Conservation (phyloP, 306 rosid species). For the Castanopsis chinensis region DNA sequence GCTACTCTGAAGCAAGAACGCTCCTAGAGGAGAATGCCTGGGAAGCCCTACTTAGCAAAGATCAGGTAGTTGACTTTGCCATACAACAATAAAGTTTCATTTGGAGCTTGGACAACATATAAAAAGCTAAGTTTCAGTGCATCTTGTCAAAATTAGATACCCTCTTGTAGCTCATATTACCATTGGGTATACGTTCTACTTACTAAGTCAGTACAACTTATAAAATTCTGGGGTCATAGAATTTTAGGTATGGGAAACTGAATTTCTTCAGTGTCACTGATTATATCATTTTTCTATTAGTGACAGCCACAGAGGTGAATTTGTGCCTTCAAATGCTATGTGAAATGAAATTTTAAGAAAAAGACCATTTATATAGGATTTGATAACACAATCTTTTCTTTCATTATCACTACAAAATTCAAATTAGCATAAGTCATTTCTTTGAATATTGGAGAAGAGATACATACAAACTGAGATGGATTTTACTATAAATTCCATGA, state of each 20-base stretch:
- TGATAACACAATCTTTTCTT: neutral
- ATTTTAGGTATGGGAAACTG: neutral
- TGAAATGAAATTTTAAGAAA: neutral
- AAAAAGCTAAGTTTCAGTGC: neutral
- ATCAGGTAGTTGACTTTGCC: conserved; percentile 59
- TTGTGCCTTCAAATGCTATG: neutral
- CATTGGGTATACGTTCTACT: neutral
- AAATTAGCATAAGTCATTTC: neutral
- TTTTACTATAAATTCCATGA: neutral
- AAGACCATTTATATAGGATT: neutral
- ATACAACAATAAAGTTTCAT: neutral
- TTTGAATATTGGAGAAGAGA: neutral
- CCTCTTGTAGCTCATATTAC: neutral
- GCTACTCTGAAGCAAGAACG: conserved; percentile 65
- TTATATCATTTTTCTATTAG: neutral
- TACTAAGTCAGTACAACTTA: neutral
- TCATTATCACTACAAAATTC: neutral
- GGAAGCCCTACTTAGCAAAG: conserved; percentile 82
- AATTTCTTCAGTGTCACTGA: neutral
- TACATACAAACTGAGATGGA: neutral
- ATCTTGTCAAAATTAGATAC: neutral
- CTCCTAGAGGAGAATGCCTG: conserved; percentile 65
- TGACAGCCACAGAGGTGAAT: neutral
- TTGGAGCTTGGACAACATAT: neutral
- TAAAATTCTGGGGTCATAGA: neutral